Percentiles rank a stretch among this genome's conserved stretches.
These are phyloP conservation scores for Martiniozyma abietophila DNA, from an alignment of 805 yeast species.

Conservation along the genomic window DNA sequence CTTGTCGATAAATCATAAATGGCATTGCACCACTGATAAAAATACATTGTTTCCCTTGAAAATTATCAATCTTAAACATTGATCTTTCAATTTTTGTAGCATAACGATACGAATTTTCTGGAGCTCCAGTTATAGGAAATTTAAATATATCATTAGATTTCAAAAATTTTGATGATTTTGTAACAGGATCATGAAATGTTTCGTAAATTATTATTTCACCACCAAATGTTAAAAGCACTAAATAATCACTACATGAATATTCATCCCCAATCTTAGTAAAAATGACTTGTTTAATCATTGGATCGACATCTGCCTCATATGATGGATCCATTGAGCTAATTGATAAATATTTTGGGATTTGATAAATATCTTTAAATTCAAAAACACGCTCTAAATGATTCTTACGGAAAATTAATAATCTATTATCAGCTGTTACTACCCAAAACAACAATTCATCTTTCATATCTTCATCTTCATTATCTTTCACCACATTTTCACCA, in stretches of 20 bases:
- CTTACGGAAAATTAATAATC: constrained; percentile 54
- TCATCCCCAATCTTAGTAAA: constrained; percentile 57
- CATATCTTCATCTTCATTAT: constrained; percentile 15
- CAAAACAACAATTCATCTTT: constrained; percentile 41
- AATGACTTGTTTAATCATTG: constrained; percentile 61
- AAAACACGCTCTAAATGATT: constrained; percentile 45
- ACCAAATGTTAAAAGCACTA: constrained; percentile 68
- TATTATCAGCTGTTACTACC: constrained; percentile 68
- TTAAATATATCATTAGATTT: constrained; percentile 37
- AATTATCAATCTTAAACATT: constrained; percentile 46
- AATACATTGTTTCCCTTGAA: constrained; percentile 50
- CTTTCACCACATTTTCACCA: constrained; percentile 19
- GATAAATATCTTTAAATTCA: constrained; percentile 41
- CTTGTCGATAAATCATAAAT: constrained; percentile 54
- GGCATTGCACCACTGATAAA: constrained; percentile 72
- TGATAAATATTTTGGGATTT: constrained; percentile 34
- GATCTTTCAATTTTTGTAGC: constrained; percentile 65
- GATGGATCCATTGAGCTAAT: constrained; percentile 41
- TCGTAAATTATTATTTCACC: constrained; percentile 70
- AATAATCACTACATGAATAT: constrained; percentile 44
- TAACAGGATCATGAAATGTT: constrained; percentile 33
- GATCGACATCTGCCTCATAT: constrained; percentile 53
- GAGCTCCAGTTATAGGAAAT: constrained; percentile 61
- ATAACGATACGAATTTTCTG: constrained; percentile 62
- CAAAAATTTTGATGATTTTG: constrained; percentile 31